Evolutionary conservation across 768 basidiomycete species (phyloP).

Genomic region (Suillus cothurnatus): DNA sequence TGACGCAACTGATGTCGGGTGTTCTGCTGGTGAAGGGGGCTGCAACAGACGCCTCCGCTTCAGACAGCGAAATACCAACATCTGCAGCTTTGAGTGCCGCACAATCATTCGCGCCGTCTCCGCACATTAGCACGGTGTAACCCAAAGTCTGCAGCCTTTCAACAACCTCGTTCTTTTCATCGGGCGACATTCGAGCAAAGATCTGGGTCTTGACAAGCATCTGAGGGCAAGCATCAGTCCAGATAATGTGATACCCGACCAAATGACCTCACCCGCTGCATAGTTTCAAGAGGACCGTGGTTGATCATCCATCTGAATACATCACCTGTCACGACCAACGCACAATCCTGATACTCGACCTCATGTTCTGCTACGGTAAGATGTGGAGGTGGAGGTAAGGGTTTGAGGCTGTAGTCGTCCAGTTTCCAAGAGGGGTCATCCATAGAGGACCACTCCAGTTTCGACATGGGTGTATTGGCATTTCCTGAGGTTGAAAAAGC

Average conservation of each 20-base stretch:
- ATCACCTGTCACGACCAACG: constrained; percentile 91
- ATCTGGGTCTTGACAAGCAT: constrained; percentile 98
- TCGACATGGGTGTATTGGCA: constrained; percentile 52
- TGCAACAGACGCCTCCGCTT: constrained; percentile 97
- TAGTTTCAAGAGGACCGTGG: constrained; percentile 88
- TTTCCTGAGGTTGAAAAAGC: constrained; percentile 47
- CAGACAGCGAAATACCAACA: constrained; percentile 94
- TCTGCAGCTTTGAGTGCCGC: constrained; percentile 98
- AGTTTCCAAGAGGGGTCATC: constrained; percentile 86
- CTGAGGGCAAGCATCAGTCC: constrained; percentile 42
- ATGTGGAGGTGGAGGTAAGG: constrained; percentile 68
- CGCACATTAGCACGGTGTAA: constrained; percentile 97
- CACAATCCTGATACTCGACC: constrained; percentile 81
- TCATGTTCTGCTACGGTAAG: constrained; percentile 73
- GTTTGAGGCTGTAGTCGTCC: constrained; percentile 87
- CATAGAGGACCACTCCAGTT: constrained; percentile 88
- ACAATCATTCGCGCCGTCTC: constrained; percentile 98
- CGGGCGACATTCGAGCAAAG: constrained; percentile 98
- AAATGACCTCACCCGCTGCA: constrained; percentile 73
- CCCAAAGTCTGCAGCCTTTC: constrained; percentile 91
- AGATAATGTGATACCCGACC: background rate
- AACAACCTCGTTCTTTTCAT: constrained; percentile 98
- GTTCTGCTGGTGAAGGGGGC: constrained; percentile 95
- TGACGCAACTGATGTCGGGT: constrained; percentile 93
- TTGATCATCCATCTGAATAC: constrained; percentile 99